phyloP scores from a whole-genome alignment of 495 filamentous ascomycete genomes.

The Annulohypoxylon nitens region DNA sequence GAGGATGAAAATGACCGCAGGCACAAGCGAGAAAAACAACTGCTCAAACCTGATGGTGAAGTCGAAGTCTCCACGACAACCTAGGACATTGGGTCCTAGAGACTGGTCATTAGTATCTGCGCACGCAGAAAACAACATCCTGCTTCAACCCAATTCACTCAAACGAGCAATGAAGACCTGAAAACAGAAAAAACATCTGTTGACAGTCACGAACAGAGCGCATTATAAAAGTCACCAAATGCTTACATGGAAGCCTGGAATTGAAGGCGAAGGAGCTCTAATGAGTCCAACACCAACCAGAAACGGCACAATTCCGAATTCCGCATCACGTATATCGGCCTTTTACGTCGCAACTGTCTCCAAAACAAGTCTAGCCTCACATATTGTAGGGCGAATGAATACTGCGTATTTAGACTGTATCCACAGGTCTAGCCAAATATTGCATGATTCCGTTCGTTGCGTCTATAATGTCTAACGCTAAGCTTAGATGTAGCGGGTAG shows the following conservation, averaged over 20 bases:
- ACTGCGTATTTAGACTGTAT: no score
- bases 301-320: constrained; percentile 28
- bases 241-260: not conserved
- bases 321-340: not conserved
- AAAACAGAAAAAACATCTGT: not conserved
- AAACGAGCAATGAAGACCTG: not conserved
- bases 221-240: not conserved
- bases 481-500: not conserved
- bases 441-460: no score
- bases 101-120: constrained; percentile 35
- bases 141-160: not conserved
- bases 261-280: not conserved
- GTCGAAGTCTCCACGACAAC: constrained; percentile 57
- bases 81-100: constrained; percentile 35
- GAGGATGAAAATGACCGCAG: constrained; percentile 57
- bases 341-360: no score
- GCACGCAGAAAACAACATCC: constrained; percentile 35
- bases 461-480: not conserved
- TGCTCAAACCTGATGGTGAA: constrained; percentile 64
- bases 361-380: no score
- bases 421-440: no score
- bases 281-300: not conserved
- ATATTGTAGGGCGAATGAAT: no score
- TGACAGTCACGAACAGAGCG: not conserved
- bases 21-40: constrained; percentile 60